phyloP scores from a whole-genome alignment of 2,329 filamentous ascomycete genomes.

The Ploettnerulaceae sp. region DNA sequence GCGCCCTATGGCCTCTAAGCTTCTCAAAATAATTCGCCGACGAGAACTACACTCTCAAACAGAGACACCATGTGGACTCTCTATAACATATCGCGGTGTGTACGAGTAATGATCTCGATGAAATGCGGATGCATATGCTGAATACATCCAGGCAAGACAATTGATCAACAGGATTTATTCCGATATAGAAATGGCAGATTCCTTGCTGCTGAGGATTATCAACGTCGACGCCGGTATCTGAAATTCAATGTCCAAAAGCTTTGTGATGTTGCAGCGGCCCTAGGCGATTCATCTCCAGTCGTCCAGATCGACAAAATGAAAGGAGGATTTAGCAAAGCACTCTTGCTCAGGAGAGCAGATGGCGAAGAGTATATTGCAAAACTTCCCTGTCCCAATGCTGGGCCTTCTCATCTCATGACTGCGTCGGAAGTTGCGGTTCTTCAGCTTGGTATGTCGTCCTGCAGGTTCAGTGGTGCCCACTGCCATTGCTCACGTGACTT shows the following conservation, averaged over 20 bases:
- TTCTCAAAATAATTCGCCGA: not conserved
- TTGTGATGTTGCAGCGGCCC: not conserved
- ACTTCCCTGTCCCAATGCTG: not conserved
- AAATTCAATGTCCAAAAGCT: conserved; percentile 4
- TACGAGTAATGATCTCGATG: not conserved
- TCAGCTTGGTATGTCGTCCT: conserved; percentile 1
- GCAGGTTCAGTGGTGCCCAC: not conserved
- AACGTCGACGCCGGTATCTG: not conserved
- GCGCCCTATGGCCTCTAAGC: not conserved
- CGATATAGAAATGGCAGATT: conserved; percentile 1
- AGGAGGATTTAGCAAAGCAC: conserved; percentile 1
- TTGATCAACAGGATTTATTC: not conserved
- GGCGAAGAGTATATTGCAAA: not conserved
- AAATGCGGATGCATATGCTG: not conserved
- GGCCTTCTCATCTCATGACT: conserved; percentile 1
- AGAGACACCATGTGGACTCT: not conserved
- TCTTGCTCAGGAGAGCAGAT: not conserved
- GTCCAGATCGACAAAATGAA: conserved; percentile 1
- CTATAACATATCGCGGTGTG: conserved; percentile 1
- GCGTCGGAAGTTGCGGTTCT: not conserved
- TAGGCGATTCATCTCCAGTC: not conserved
- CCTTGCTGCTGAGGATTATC: not conserved
- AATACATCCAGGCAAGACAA: not conserved
- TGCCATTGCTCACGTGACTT: not conserved
- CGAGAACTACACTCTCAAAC: not conserved